Base-by-base conservation (phyloP, 176 grass and related monocot genomes). In the Avena eriantha region DNA sequence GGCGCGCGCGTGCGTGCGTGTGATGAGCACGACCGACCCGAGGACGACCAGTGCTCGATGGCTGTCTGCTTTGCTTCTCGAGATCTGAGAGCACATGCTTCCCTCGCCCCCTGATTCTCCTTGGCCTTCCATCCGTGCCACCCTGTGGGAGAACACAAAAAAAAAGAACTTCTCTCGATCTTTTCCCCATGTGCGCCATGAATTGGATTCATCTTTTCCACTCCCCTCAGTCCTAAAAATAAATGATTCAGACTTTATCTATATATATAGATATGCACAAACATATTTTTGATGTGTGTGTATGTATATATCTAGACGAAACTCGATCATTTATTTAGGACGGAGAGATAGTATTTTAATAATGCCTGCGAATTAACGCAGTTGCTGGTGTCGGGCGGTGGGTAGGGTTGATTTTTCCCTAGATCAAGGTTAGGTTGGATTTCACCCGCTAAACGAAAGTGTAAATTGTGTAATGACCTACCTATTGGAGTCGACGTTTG, bases 11-110 rank as follows among this genome's bases (percentile, higher is more conserved):
- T 17, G 35, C 35, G 57, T 31, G 64, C 64, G 80, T 12, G 82
- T 54, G 73, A 35, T 10, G 0, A 8, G 73, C 69, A 73, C 77
- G 88, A 56, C 69, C 63, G 55, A 54, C 84, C 36, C 77, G 77
- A 89, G 69, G 78, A 29, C 26, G 83, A 77, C 83, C 75, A 15
- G 69, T 68, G 83, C 69, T 69, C 48, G 24, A 21, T 47, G 60
- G 31, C 55, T 82, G 78, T 77, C 83, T 29, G 39, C 24, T 15
- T 74, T 60, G 13, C 36, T 14, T 8, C 39, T 82, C 39, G 89
- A 90, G 73, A 90, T 90, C 84, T 61, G 80, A 39, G 31, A 29
- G 46, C 80, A 87, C 73, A 69, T 82, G 88, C 24, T 2, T 10
- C 19, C 45, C 1, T 23, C 56, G 85, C 46, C 57, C 7, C 71